Evolutionary conservation across 305 asterid species (phyloP).

Genomic region (Solanum hybrid): DNA sequence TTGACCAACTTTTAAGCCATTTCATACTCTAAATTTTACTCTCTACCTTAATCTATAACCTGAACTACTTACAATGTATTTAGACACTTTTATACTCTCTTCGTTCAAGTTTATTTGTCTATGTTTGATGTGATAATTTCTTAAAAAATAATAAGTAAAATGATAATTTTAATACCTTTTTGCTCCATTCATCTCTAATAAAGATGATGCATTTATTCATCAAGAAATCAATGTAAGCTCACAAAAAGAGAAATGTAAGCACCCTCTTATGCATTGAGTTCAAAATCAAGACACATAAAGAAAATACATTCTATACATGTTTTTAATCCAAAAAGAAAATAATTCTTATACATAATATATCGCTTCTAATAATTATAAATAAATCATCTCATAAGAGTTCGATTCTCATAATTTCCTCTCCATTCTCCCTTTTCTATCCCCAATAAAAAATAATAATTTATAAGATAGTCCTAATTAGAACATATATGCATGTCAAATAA

Average conservation of each 20-base stretch:
- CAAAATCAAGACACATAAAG: too few relatives aligned
- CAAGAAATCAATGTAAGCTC: not conserved
- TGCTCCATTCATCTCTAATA: not conserved
- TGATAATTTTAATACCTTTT: too few relatives aligned
- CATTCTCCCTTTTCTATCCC: not conserved
- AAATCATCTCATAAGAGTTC: not conserved
- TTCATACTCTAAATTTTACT: not conserved
- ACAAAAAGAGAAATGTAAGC: not conserved
- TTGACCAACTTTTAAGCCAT: too few relatives aligned
- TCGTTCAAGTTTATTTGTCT: not conserved
- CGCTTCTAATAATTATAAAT: not conserved
- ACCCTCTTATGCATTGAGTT: not conserved
- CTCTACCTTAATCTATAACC: not conserved
- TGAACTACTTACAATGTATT: not conserved
- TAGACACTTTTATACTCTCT: not conserved
- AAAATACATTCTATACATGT: not conserved
- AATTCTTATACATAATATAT: not conserved
- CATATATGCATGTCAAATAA: not conserved
- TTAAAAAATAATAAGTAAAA: too few relatives aligned
- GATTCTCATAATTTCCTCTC: not conserved
- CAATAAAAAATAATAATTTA: not conserved
- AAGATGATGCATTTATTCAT: not conserved
- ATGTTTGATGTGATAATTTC: too few relatives aligned
- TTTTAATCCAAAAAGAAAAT: not conserved
- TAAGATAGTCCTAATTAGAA: not conserved